Percentiles rank a stretch among this genome's conserved stretches.
Conservation (phyloP, 768 basidiomycete genomes). For the Xerocomellus amylosporus region DNA sequence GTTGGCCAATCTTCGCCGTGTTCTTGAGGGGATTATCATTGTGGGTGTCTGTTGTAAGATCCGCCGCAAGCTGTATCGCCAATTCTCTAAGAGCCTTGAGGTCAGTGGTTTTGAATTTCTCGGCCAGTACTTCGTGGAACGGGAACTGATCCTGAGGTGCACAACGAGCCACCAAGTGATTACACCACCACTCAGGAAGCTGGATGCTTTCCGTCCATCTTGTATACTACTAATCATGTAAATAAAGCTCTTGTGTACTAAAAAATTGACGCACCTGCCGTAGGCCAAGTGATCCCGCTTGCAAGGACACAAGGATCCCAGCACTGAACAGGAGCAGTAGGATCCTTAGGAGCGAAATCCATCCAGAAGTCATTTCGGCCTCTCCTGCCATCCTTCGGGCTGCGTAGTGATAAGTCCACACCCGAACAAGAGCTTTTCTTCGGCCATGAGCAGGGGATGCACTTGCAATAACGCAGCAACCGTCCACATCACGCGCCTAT, state of each 20-base stretch:
- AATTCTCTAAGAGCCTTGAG: background rate
- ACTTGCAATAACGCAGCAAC: constrained; percentile 6
- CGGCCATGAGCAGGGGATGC: background rate
- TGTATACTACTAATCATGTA: background rate
- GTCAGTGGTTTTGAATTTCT: background rate
- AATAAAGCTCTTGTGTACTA: background rate
- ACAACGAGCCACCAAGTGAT: background rate
- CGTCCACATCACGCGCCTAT: background rate
- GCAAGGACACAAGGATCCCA: background rate
- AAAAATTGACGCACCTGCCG: background rate
- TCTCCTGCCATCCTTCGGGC: background rate
- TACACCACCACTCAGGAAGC: background rate
- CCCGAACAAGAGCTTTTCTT: background rate
- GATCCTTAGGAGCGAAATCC: background rate
- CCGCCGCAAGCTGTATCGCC: background rate
- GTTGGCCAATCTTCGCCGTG: background rate
- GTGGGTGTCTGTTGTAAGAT: background rate
- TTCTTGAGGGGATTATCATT: background rate
- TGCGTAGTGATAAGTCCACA: background rate
- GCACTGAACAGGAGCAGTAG: background rate
- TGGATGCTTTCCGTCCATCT: background rate
- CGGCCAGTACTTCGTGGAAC: no score
- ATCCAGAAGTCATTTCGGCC: background rate
- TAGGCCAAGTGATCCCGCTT: background rate
- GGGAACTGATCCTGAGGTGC: no score